Conservation (phyloP, 2,329 filamentous ascomycete species). For the Fusarium odoratissimum region DNA sequence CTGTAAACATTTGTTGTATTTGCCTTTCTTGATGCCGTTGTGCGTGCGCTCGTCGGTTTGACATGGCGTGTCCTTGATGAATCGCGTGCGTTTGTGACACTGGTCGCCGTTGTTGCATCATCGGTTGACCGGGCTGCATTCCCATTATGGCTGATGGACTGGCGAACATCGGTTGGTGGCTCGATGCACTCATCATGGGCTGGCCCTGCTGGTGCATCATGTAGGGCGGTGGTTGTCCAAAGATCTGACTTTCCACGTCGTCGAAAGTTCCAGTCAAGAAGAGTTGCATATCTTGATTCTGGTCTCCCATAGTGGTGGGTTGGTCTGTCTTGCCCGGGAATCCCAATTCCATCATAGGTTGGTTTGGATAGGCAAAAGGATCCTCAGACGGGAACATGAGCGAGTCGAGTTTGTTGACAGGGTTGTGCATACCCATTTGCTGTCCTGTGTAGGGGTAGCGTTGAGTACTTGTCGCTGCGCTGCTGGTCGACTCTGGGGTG, state of each 20-base stretch:
- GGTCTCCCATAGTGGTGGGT: slow-evolving; percentile 50
- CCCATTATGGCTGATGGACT: slow-evolving; percentile 56
- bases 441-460: slow-evolving; percentile 49
- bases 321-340: slow-evolving; percentile 52
- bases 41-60: slow-evolving; percentile 40
- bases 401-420: slow-evolving; percentile 76
- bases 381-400: slow-evolving; percentile 86
- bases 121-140: slow-evolving; percentile 52
- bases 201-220: slow-evolving; percentile 63
- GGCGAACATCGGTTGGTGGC: slow-evolving; percentile 56
- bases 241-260: slow-evolving; percentile 78
- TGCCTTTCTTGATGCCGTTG: slow-evolving; percentile 54
- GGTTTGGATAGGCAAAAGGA: slow-evolving; percentile 83
- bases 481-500: slow-evolving; percentile 56
- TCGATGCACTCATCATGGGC: slow-evolving; percentile 55
- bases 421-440: slow-evolving; percentile 52
- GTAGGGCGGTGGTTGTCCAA: slow-evolving; percentile 77
- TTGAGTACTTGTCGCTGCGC: slow-evolving; percentile 55
- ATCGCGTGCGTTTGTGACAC: slow-evolving; percentile 41
- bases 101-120: slow-evolving; percentile 41
- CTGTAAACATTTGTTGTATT: slow-evolving; percentile 63
- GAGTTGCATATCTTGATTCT: slow-evolving; percentile 56
- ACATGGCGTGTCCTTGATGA: slow-evolving; percentile 41
- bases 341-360: slow-evolving; percentile 73
- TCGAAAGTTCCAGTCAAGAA: slow-evolving; percentile 67